Conservation (phyloP, 1,139 yeast species). For the Waltiozyma sp. region DNA sequence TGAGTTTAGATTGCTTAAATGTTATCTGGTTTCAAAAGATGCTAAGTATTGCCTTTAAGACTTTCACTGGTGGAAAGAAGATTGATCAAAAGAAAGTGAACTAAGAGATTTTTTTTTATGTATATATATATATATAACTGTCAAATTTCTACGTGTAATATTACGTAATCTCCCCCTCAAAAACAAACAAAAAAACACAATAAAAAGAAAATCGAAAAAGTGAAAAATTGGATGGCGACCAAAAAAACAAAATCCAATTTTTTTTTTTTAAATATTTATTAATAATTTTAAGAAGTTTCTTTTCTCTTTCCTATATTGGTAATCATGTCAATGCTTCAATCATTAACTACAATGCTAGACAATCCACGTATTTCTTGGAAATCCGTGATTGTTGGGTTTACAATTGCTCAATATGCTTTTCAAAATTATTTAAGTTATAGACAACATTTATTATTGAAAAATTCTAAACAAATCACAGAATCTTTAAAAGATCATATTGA, state of each 20-base stretch:
- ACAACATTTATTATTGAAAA: conserved; percentile 61
- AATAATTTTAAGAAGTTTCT: too few relatives aligned
- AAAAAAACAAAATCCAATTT: too few relatives aligned
- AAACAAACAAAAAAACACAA: too few relatives aligned
- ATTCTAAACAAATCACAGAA: conserved; percentile 37
- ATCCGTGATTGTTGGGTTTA: conserved; percentile 56
- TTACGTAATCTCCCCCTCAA: not conserved
- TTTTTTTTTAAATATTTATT: too few relatives aligned
- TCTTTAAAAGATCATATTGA: conserved; percentile 56
- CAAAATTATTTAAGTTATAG: conserved; percentile 67
- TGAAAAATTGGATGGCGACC: too few relatives aligned
- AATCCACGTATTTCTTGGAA: conserved; percentile 70
- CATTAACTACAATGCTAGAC: conserved; percentile 33
- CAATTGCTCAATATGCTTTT: conserved; percentile 64
- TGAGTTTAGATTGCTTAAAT: conserved; percentile 57
- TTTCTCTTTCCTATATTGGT: too few relatives aligned
- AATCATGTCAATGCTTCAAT: conserved; percentile 24
- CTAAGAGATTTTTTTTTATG: not conserved
- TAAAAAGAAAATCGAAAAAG: too few relatives aligned
- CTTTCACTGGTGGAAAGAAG: not conserved
- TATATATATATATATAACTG: not conserved
- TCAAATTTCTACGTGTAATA: too few relatives aligned
- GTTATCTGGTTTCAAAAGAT: conserved; percentile 62
- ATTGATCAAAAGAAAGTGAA: not conserved
- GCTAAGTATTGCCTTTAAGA: conserved; percentile 51